A percentile compares a stretch with the other conserved stretches of the same genome.
phyloP scores from a whole-genome alignment of 176 grass and related monocot genomes.

The Triticum dicoccoides region DNA sequence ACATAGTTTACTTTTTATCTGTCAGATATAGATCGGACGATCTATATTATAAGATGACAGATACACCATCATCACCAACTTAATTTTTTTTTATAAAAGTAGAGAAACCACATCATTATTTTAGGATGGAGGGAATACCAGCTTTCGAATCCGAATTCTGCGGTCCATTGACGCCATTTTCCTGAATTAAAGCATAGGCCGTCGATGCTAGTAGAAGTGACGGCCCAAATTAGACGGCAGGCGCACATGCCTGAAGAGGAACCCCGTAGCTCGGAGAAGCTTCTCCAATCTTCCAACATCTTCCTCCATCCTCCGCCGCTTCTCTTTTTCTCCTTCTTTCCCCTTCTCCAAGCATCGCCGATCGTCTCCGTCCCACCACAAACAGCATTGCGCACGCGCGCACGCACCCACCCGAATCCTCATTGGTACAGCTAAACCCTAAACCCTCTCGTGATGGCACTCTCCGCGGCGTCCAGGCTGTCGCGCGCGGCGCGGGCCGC shows the following conservation, averaged over 20 bases:
- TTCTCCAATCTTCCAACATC: constrained; percentile 33
- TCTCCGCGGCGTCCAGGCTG: constrained; percentile 39
- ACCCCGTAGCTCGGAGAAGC: constrained; percentile 11
- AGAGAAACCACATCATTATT: no score
- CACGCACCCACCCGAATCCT: neutral
- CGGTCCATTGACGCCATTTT: neutral
- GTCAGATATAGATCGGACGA: no score
- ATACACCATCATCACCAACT: no score
- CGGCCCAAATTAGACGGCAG: neutral
- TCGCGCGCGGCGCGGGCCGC: constrained; percentile 29
- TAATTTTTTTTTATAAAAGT: no score
- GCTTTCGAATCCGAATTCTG: neutral
- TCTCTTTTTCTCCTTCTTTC: constrained; percentile 30
- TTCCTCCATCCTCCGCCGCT: constrained; percentile 17
- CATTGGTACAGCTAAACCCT: constrained; percentile 9
- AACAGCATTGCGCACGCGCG: neutral
- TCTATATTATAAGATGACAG: no score
- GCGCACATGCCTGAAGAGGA: neutral
- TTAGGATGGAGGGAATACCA: no score
- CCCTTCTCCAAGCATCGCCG: constrained; percentile 54
- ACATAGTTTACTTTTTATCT: no score
- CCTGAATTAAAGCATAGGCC: neutral
- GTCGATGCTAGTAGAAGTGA: neutral
- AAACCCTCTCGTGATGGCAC: constrained; percentile 24
- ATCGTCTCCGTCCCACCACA: neutral